Evolutionary conservation across 1,284 basidiomycete species (phyloP).

Genomic region (Blastosporella zonata): DNA sequence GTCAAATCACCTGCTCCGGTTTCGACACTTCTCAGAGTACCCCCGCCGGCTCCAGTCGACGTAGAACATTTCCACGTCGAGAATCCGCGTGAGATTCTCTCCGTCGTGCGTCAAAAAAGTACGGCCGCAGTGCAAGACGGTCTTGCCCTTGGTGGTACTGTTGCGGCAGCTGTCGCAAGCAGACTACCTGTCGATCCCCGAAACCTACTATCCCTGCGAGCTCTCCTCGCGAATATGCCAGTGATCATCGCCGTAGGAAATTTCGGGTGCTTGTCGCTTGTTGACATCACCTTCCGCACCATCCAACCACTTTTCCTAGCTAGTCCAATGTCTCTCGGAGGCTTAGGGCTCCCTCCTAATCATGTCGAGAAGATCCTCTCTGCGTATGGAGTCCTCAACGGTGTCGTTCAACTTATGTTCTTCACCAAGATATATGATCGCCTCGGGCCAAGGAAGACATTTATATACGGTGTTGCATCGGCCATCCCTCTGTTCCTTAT

Average conservation of each 20-base stretch:
- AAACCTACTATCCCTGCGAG: slow-evolving; percentile 14
- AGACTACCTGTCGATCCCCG: slow-evolving; percentile 1
- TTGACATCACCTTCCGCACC: slow-evolving; percentile 33
- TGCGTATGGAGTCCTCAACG: slow-evolving; percentile 31
- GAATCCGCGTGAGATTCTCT: background rate
- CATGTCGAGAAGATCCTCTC: slow-evolving; percentile 34
- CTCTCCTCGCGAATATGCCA: slow-evolving; percentile 29
- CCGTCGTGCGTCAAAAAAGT: background rate
- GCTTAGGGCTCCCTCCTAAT: slow-evolving; percentile 34
- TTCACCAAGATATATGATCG: slow-evolving; percentile 26
- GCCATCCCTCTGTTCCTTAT: slow-evolving; percentile 20
- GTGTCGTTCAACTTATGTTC: slow-evolving; percentile 28
- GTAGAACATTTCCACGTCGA: background rate
- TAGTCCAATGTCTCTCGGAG: slow-evolving; percentile 33
- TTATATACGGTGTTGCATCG: slow-evolving; percentile 17
- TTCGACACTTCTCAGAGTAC: slow-evolving; percentile 3
- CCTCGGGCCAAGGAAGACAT: slow-evolving; percentile 26
- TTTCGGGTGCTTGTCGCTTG: slow-evolving; percentile 35
- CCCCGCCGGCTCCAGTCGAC: background rate
- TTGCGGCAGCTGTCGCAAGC: background rate
- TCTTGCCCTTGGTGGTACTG: background rate
- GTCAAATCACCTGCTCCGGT: slow-evolving; percentile 13
- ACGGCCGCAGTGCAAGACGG: background rate
- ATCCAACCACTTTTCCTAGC: slow-evolving; percentile 40
- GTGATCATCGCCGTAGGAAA: slow-evolving; percentile 36